Percentiles rank a stretch among this genome's conserved stretches.
phyloP scores from a whole-genome alignment of 1,139 yeast species.

The Blastobotrys elegans region DNA sequence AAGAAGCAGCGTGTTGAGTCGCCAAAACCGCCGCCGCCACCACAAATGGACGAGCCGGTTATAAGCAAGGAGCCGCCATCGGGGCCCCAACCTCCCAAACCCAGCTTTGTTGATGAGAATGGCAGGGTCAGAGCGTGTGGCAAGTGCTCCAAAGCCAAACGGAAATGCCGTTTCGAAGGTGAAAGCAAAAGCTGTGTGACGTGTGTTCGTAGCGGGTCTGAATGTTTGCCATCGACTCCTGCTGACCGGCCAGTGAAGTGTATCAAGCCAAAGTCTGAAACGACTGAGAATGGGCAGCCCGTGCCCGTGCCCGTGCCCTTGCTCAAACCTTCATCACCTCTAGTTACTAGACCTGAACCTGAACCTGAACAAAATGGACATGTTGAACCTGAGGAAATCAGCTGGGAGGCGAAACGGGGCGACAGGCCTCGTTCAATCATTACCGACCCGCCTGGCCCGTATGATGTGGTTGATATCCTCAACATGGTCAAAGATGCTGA shows the following conservation, averaged over 20 bases:
- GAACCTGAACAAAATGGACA: neutral
- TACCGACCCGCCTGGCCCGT: conserved; percentile 6
- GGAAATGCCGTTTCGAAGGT: neutral
- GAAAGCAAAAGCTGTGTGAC: neutral
- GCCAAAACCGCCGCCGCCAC: neutral
- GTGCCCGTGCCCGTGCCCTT: no score
- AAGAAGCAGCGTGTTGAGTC: neutral
- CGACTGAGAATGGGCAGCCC: no score
- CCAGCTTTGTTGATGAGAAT: neutral
- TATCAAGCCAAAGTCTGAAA: no score
- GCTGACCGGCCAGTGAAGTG: neutral
- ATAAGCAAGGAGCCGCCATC: no score
- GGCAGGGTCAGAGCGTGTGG: neutral
- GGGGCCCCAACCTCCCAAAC: neutral
- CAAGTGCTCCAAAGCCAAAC: neutral
- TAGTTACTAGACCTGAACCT: no score
- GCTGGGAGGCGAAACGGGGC: conserved; percentile 9
- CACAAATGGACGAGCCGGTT: no score
- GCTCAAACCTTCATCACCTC: no score
- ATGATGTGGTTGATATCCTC: conserved; percentile 32
- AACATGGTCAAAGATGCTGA: conserved; percentile 63
- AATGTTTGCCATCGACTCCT: neutral
- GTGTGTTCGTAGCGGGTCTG: neutral
- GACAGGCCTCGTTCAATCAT: conserved; percentile 1
- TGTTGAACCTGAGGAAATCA: neutral